Evolutionary conservation across 371 early-diverging fungal genomes (phyloP), one percentile per base, ranked within the genome.

Genomic region (Rhizopus microsporus): DNA sequence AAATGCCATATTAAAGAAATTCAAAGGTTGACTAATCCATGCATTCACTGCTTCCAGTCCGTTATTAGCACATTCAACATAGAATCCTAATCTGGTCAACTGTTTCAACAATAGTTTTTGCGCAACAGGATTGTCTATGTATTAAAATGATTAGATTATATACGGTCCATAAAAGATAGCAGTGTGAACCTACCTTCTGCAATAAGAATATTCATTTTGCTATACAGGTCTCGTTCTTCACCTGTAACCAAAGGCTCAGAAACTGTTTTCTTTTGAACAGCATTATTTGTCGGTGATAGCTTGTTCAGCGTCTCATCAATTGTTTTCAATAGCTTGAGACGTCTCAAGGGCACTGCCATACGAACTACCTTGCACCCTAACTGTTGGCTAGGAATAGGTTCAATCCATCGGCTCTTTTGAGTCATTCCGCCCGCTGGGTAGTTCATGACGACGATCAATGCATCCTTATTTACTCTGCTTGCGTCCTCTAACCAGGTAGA

Each of bases 341-440:
- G 77, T n/a, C 84, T 66, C 15, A 81, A 66, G 2, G 84, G 84
- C 8, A 79, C 78, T 44, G 80, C 73, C 71, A 83, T 74, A 17
- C 81, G 64, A 30, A 70, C 56, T 1, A 76, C 57, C n/a, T 75
- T 69, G 39, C 60, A 55, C 9, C 51, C 52, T 10, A 68, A 37
- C 23, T 49, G 54, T n/a, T 55, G 42, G n/a, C 37, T 56, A 1
- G 63, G 35, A 7, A 69, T 51, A 47, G 58, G 47, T 6, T 62
- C 60, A 31, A 64, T 51, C 38, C 58, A 49, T 17, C 42, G 38
- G 9, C 51, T 54, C 16, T 59, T 56, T 35, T 60, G 65, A 3
- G 58, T 44, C 7, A 65, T 46, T 30, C 63, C 56, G 0, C 67
- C 71, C 6, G 71, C 73, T 8, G 77, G 77, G 54, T 76, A 76